Evolutionary conservation across 1,284 basidiomycete genomes (phyloP).

Genomic region (Papiliotrema nemorosa): DNA sequence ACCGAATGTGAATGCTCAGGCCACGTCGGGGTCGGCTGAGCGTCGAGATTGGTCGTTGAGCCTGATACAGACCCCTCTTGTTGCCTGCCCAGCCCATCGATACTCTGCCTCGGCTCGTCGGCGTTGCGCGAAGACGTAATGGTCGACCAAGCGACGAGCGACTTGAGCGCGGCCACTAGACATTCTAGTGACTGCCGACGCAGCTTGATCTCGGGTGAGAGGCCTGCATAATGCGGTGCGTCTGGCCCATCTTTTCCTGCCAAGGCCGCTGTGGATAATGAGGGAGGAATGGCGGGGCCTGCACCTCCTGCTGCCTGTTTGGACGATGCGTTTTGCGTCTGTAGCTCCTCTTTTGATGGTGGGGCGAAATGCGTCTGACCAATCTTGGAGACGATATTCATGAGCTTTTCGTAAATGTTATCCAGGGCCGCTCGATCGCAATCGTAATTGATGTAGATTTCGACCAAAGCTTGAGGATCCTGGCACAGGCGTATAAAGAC

Average conservation of each 20-base stretch:
- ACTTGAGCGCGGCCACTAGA: constrained; percentile 77
- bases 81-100: constrained; percentile 29
- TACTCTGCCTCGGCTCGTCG: constrained; percentile 25
- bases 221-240: constrained; percentile 58
- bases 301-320: constrained; percentile 47
- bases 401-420: constrained; percentile 93
- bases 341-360: constrained; percentile 48
- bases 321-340: constrained; percentile 18
- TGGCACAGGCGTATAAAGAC: constrained; percentile 84
- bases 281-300: constrained; percentile 56
- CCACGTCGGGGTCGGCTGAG: constrained; percentile 29
- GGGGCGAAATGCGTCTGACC: constrained; percentile 65
- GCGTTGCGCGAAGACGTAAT: constrained; percentile 9
- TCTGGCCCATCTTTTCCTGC: constrained; percentile 32
- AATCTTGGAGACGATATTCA: constrained; percentile 91
- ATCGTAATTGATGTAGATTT: constrained; percentile 97
- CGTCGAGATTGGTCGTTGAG: constrained; percentile 25
- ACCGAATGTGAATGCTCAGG: constrained; percentile 15
- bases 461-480: constrained; percentile 92
- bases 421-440: constrained; percentile 88
- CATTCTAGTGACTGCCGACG: constrained; percentile 86
- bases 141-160: constrained; percentile 85
- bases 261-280: constrained; percentile 65
- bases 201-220: constrained; percentile 74
- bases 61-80: constrained; percentile 26